Base-by-base conservation (phyloP, 1,139 yeast species). In the Blastobotrys ciferrii region DNA sequence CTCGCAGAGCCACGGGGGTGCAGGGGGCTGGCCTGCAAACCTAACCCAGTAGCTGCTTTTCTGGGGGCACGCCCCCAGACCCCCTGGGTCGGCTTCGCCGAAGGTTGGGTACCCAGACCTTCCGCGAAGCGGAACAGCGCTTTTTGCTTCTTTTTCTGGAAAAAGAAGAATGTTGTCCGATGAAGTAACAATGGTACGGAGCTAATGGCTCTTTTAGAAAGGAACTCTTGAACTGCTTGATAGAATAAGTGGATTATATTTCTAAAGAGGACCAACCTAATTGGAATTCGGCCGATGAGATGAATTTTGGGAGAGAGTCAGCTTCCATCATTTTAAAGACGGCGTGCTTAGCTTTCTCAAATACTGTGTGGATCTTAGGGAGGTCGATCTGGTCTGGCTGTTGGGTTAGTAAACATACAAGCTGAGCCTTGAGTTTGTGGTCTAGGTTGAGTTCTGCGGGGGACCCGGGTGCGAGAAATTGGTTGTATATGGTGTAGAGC, bases 401-500 rank as follows among this genome's bases (percentile, higher is more conserved):
- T 9, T 15, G n/a, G 14, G 20, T 11, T 23, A 43, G 12, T 1
- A 41, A 37, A 1, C 62, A 58, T 1, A 78, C 70, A 32, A 87
- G 75, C 32, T 72, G 66, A 15, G 69, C 73, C 49, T 85, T 73
- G 43, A 85, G 64, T 9, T 62, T 63, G 53, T 80, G 84, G 54
- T 83, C 84, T 45, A 89, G 80, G 58, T 89, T 89, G 44, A 88
- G 70, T 52, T 82, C 83, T 53, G 74, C 80, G 0, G 94, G 86
- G 0, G 96, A 80, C 19, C 84, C 86, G 11, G 74, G 67, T n/a
- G 84, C 76, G 43, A 89, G 71, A 60, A 79, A 87, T 0, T 86
- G 75, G 18, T 84, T 77, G 63, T 78, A 87, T 36, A 87, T 80
- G 46, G 76, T 76, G 62, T 80, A 84, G 0, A 84, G 82, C 83